Evolutionary conservation across 2,329 filamentous ascomycete genomes (phyloP).

Genomic region (Penicillium hesseltinei): DNA sequence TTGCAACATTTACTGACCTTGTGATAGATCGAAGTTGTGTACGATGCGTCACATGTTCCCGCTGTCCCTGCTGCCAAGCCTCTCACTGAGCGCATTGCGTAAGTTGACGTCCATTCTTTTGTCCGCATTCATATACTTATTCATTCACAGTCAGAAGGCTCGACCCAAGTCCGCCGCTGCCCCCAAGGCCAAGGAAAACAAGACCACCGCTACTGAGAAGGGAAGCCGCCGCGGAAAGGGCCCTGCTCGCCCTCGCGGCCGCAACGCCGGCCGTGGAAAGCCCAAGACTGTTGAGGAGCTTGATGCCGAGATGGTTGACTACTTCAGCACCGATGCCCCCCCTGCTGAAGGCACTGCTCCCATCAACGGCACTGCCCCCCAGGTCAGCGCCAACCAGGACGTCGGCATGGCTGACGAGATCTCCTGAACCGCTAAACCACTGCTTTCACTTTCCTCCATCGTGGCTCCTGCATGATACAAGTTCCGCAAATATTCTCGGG

Average conservation of each 20-base stretch:
- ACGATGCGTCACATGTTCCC: constrained; percentile 71
- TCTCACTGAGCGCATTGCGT: constrained; percentile 81
- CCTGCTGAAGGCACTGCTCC: constrained; percentile 45
- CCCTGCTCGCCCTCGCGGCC: constrained; percentile 51
- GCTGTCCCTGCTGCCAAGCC: constrained; percentile 67
- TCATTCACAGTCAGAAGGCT: constrained; percentile 56
- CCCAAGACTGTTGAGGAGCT: constrained; percentile 92
- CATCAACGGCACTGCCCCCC: constrained; percentile 48
- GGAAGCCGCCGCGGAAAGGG: constrained; percentile 40
- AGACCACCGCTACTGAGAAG: constrained; percentile 5
- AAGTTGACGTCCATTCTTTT: constrained; percentile 32
- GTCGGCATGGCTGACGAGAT: constrained; percentile 56
- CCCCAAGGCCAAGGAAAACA: constrained; percentile 59
- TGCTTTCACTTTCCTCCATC: constrained; percentile 2
- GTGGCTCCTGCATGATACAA: constrained; percentile 4
- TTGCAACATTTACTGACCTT: constrained; percentile 10
- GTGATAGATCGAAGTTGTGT: constrained; percentile 79
- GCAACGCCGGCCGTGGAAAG: constrained; percentile 66
- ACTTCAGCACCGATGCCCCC: constrained; percentile 60
- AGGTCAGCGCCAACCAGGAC: constrained; percentile 52
- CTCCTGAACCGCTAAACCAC: constrained; percentile 40
- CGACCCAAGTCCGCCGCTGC: constrained; percentile 80
- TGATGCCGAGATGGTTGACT: constrained; percentile 96
- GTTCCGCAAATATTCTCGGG: constrained; percentile 5
- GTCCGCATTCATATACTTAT: constrained; percentile 22